phyloP scores from a whole-genome alignment of 2,329 filamentous ascomycete species.

The Pyricularia grisea region DNA sequence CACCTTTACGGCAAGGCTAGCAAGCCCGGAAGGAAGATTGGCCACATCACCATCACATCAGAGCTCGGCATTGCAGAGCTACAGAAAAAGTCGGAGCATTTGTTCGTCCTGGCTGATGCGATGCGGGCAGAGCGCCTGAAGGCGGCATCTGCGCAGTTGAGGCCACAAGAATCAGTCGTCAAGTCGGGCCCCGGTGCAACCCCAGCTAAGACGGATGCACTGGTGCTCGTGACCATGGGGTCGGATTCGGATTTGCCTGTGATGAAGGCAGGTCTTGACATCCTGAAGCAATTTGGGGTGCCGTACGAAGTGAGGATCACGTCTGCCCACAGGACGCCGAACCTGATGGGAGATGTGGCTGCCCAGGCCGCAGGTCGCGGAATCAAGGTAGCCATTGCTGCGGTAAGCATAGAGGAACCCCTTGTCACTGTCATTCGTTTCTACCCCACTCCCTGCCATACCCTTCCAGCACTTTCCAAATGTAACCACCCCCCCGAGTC shows the following conservation, averaged over 20 bases:
- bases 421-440: not conserved
- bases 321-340: slow-evolving; percentile 68
- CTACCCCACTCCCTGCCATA: not conserved
- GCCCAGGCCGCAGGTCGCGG: slow-evolving; percentile 53
- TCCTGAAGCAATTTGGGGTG: slow-evolving; percentile 61
- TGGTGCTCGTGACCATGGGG: slow-evolving; percentile 76
- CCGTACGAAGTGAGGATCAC: slow-evolving; percentile 68
- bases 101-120: slow-evolving; percentile 55
- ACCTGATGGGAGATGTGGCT: slow-evolving; percentile 60
- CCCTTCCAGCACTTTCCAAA: not conserved
- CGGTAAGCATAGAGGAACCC: slow-evolving; percentile 16
- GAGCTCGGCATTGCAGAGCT: slow-evolving; percentile 47
- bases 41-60: slow-evolving; percentile 73
- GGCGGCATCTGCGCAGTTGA: slow-evolving; percentile 16
- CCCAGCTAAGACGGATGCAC: slow-evolving; percentile 28
- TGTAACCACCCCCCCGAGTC: not conserved
- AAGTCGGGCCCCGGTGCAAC: slow-evolving; percentile 5
- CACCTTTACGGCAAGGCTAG: slow-evolving; percentile 91
- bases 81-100: slow-evolving; percentile 48
- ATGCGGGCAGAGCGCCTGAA: slow-evolving; percentile 47
- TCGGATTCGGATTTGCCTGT: slow-evolving; percentile 69
- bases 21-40: slow-evolving; percentile 86
- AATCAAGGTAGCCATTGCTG: slow-evolving; percentile 66
- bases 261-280: slow-evolving; percentile 54
- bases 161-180: slow-evolving; percentile 6